phyloP scores from a whole-genome alignment of 805 yeast genomes.

The Lachancea mirantina region DNA sequence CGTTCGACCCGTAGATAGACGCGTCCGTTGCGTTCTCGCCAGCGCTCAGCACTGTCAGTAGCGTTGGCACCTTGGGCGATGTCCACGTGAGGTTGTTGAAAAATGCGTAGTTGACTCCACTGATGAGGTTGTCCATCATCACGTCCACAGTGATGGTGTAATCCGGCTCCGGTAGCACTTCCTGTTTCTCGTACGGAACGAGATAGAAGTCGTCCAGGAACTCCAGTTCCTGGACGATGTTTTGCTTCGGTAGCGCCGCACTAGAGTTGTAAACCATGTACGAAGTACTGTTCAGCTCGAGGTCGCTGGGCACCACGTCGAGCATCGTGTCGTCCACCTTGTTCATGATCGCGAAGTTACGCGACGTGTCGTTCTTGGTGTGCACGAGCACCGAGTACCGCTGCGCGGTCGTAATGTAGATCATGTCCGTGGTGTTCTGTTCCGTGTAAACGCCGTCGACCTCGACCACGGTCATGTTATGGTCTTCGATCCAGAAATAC shows the following conservation, averaged over 20 bases:
- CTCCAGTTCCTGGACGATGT: conserved; percentile 41
- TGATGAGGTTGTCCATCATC: conserved; percentile 70
- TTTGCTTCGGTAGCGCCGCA: conserved; percentile 34
- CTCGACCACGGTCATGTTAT: conserved; percentile 77
- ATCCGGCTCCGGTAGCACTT: conserved; percentile 60
- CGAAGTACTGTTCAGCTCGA: conserved; percentile 67
- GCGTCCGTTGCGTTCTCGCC: conserved; percentile 51
- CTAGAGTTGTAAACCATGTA: conserved; percentile 54
- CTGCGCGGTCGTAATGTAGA: conserved; percentile 87
- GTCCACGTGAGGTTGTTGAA: conserved; percentile 81
- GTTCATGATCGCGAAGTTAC: conserved; percentile 78
- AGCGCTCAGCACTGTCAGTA: conserved; percentile 70
- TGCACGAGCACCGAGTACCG: conserved; percentile 74
- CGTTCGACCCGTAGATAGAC: conserved; percentile 66
- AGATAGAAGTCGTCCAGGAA: conserved; percentile 74
- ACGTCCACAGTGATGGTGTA: conserved; percentile 63
- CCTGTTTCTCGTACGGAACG: conserved; percentile 52
- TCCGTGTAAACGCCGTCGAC: conserved; percentile 88
- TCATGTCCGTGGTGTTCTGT: conserved; percentile 56
- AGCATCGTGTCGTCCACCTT: conserved; percentile 76
- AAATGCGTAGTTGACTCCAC: conserved; percentile 94
- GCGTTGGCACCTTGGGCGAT: conserved; percentile 78
- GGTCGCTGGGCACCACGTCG: conserved; percentile 60
- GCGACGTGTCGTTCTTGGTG: conserved; percentile 57
- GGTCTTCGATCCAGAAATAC: conserved; percentile 83